phyloP scores from a whole-genome alignment of 2,329 filamentous ascomycete genomes.

The Cryphonectria naterciae region DNA sequence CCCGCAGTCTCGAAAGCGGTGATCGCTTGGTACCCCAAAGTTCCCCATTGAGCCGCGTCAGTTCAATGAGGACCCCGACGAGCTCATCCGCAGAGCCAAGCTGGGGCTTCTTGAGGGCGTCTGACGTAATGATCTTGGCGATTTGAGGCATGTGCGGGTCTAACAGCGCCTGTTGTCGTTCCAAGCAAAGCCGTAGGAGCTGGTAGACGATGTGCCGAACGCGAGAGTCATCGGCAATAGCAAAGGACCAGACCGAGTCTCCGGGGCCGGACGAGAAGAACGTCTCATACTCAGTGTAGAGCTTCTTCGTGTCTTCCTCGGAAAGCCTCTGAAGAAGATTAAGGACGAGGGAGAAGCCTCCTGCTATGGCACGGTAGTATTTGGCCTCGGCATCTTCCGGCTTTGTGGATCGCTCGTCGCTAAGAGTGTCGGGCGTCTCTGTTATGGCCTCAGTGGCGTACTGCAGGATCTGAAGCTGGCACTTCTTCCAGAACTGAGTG shows the following conservation, averaged over 20 bases:
- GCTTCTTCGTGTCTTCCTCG: conserved; percentile 59
- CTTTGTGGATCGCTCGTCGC: conserved; percentile 84
- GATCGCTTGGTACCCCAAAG: conserved; percentile 75
- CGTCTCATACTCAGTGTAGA: conserved; percentile 63
- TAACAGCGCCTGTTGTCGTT: conserved; percentile 50
- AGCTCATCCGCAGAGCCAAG: conserved; percentile 74
- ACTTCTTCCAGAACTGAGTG: conserved; percentile 75
- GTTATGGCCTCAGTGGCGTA: conserved; percentile 80
- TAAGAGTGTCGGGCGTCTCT: conserved; percentile 81
- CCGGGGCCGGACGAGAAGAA: conserved; percentile 60
- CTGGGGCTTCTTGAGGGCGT: conserved; percentile 75
- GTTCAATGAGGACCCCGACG: conserved; percentile 64
- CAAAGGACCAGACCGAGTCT: conserved; percentile 69
- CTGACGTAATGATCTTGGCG: conserved; percentile 66
- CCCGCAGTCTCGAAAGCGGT: conserved; percentile 61
- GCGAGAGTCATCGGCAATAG: conserved; percentile 63
- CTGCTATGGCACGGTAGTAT: conserved; percentile 73
- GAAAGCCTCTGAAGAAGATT: conserved; percentile 56
- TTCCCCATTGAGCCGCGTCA: conserved; percentile 68
- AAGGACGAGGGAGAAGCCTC: conserved; percentile 58
- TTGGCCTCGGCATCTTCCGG: conserved; percentile 85
- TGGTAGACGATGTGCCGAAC: conserved; percentile 58
- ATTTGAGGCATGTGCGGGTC: conserved; percentile 55
- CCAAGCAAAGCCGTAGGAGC: conserved; percentile 54
- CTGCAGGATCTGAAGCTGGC: conserved; percentile 78